Base-by-base conservation (phyloP, 2,329 filamentous ascomycete species). In the Rugonectria rugulosa region DNA sequence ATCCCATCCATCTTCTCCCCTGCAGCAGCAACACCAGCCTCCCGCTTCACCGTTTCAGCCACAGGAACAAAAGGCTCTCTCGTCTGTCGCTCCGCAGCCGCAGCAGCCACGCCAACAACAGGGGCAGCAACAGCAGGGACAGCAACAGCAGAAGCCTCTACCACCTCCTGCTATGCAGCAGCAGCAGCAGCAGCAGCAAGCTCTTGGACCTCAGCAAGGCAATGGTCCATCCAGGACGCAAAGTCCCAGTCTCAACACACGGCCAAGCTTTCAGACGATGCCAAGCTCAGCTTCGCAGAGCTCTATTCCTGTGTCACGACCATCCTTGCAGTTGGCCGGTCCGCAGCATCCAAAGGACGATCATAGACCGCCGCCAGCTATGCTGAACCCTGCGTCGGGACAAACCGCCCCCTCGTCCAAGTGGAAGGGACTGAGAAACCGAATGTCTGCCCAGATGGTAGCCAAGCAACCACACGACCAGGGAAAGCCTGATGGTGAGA, bases 381-480 rank as follows among this genome's bases (percentile, higher is more conserved):
- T 41, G 10, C 36, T 53, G 10, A 53, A 62, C 36, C 49, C 44
- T 9, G 56, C 54, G 5, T 23, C 45, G 46, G 61, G 60, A 8
- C 58, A 67, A 23, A 60, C 60, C 9, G 60, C 61, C 24, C 59
- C 66, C 12, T 64, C 64, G 5, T 72, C 68, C 4, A 70, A 68
- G 37, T 73, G 71, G 72, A 74, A 72, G 53, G 71, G 66, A 2
- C 40, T 74, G 15, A 71, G 52, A 50, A 72, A 67, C 26, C 66
- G 71, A 27, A 58, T 75, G 62, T 71, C 68, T 3, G 69, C 54
- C 17, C 73, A 75, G 43, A 59, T 66, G 44, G 49, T 58, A 2
- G 61, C 62, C 4, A 68, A 59, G 34, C 47, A 56, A 37, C 49
- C 56, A 12, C 46, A 63, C 8, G 49, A 40, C 7, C 61, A 65